Conservation (phyloP, 306 rosid species). For the Albizia julibrissin region DNA sequence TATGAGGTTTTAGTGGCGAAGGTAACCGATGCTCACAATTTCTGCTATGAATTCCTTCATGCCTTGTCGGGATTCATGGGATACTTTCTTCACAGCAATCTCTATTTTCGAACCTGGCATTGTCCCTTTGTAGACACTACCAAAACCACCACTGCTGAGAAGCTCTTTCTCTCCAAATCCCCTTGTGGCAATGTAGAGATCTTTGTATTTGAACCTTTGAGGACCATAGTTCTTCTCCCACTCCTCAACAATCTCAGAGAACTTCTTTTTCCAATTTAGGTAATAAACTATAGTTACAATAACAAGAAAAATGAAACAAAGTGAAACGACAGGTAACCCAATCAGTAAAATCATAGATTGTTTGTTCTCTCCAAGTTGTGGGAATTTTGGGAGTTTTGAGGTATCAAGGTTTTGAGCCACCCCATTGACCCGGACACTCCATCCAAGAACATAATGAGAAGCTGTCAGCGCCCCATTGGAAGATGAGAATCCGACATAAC, state of each 20-base stretch:
- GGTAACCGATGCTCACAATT: conserved; percentile 59
- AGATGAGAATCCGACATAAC: conserved; percentile 72
- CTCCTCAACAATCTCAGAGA: conserved; percentile 51
- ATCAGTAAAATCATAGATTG: not conserved
- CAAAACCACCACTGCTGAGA: conserved; percentile 73
- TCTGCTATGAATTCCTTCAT: conserved; percentile 65
- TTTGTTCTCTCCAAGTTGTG: conserved; percentile 11
- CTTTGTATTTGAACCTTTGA: conserved; percentile 54
- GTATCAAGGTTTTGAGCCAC: conserved; percentile 40
- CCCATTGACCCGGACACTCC: conserved; percentile 66
- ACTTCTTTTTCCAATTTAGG: conserved; percentile 33
- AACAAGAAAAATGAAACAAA: conserved; percentile 16
- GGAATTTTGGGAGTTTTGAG: conserved; percentile 49
- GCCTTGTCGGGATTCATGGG: conserved; percentile 71
- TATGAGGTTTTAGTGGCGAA: conserved; percentile 65
- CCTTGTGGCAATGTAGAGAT: conserved; percentile 55
- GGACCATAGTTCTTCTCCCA: conserved; percentile 74
- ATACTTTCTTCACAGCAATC: conserved; percentile 62
- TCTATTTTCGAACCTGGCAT: conserved; percentile 45
- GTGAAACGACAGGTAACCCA: conserved; percentile 32
- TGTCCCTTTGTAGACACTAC: conserved; percentile 54
- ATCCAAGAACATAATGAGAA: conserved; percentile 59
- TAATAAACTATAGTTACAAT: conserved; percentile 24
- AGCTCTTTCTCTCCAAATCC: conserved; percentile 57
- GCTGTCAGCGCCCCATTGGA: conserved; percentile 44